A percentile compares a stretch with the other conserved stretches of the same genome.
phyloP scores from a whole-genome alignment of 345 rosid species.

The Mallotus nudiflorus region DNA sequence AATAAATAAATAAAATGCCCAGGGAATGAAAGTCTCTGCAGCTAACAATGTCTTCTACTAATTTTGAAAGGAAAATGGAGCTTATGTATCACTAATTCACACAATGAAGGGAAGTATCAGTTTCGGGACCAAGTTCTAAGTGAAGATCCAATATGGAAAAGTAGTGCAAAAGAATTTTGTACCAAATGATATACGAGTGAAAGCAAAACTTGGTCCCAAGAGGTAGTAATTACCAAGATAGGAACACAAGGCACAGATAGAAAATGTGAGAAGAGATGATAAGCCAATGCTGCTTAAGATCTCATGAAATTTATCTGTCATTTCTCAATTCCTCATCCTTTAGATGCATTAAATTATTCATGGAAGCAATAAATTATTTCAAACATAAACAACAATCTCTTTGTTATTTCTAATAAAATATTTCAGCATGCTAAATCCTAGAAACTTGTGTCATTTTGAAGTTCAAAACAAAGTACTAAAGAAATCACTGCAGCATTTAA shows the following conservation, averaged over 20 bases:
- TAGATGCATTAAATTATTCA: background rate
- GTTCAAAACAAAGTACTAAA: too few species aligned
- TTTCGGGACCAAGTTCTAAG: background rate
- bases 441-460: too few species aligned
- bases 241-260: too few species aligned
- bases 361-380: too few species aligned
- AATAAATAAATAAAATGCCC: background rate
- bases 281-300: too few species aligned
- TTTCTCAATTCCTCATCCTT: background rate
- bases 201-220: background rate
- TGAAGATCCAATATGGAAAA: background rate
- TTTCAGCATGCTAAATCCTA: too few species aligned
- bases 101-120: background rate
- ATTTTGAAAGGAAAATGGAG: background rate
- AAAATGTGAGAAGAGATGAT: too few species aligned
- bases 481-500: too few species aligned
- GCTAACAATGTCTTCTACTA: background rate
- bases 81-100: background rate
- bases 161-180: background rate
- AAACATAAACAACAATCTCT: too few species aligned
- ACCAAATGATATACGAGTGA: background rate
- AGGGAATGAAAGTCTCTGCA: background rate
- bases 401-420: too few species aligned
- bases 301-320: background rate
- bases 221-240: background rate